Evolutionary conservation across 352 stramenopile genomes (phyloP).

Genomic region (Phytopythium delawarense): DNA sequence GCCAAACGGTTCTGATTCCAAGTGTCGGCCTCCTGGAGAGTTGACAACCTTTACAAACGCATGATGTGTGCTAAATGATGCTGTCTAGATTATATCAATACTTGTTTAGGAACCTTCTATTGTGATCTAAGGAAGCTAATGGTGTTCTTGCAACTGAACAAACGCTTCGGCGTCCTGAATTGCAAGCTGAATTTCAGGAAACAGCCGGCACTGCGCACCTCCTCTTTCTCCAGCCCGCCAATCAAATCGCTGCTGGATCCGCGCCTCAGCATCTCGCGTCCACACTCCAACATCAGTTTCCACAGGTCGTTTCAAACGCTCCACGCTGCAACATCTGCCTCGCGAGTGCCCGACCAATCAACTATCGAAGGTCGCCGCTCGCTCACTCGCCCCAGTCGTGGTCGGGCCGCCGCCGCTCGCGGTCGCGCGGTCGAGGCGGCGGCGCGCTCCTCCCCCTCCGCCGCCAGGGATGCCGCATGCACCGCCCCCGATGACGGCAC

Average conservation of each 20-base stretch:
- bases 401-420: not conserved
- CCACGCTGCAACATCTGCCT: not conserved
- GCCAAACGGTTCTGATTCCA: not conserved
- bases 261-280: not conserved
- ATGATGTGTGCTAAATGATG: not conserved
- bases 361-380: not conserved
- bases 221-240: not conserved
- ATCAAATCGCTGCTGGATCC: not conserved
- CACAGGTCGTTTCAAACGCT: not conserved
- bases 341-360: not conserved
- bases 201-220: not conserved
- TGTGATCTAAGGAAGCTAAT: not conserved
- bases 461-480: not conserved
- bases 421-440: not conserved
- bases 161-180: not conserved
- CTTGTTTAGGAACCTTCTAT: too few species aligned
- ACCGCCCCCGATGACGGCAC: not conserved
- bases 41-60: not conserved
- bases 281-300: not conserved
- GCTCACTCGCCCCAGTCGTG: not conserved
- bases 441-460: not conserved
- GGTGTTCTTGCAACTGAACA: not conserved
- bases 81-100: not conserved
- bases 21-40: not conserved
- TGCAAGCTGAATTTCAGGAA: slow-evolving; percentile 1